phyloP scores from a whole-genome alignment of 148 eudicot genomes.

The Arbutus unedo region DNA sequence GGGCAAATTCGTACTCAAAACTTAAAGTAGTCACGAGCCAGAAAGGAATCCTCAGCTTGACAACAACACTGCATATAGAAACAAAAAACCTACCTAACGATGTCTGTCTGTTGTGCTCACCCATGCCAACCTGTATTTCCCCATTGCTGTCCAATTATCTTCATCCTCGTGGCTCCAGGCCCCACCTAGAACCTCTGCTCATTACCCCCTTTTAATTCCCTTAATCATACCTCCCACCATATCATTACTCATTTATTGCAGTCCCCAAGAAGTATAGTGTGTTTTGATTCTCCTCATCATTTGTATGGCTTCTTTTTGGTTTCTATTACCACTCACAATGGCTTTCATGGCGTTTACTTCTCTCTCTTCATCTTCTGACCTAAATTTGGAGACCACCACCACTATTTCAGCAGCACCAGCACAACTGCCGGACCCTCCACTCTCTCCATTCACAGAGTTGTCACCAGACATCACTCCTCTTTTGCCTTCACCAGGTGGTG shows the following conservation, averaged over 20 bases:
- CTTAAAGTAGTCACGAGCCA: neutral
- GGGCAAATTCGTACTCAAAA: neutral
- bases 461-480: slow-evolving; percentile 40
- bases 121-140: slow-evolving; percentile 21
- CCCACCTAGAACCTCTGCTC: neutral
- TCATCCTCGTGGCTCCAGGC: neutral
- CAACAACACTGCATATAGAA: neutral
- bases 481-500: slow-evolving; percentile 37
- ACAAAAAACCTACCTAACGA: slow-evolving; percentile 18
- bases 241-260: slow-evolving; percentile 13
- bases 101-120: slow-evolving; percentile 1
- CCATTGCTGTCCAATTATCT: slow-evolving; percentile 11
- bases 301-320: slow-evolving; percentile 22
- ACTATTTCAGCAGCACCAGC: slow-evolving; percentile 30
- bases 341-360: slow-evolving; percentile 17
- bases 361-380: slow-evolving; percentile 8
- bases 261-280: neutral
- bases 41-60: slow-evolving; percentile 12
- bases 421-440: slow-evolving; percentile 21
- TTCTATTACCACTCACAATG: slow-evolving; percentile 10
- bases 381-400: neutral
- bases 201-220: slow-evolving; percentile 7
- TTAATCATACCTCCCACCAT: slow-evolving; percentile 14
- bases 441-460: slow-evolving; percentile 16
- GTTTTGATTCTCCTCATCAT: slow-evolving; percentile 11